These are phyloP conservation scores for Lojkania enalia DNA, from an alignment of 2,329 filamentous ascomycete genomes.

Conservation along the genomic window DNA sequence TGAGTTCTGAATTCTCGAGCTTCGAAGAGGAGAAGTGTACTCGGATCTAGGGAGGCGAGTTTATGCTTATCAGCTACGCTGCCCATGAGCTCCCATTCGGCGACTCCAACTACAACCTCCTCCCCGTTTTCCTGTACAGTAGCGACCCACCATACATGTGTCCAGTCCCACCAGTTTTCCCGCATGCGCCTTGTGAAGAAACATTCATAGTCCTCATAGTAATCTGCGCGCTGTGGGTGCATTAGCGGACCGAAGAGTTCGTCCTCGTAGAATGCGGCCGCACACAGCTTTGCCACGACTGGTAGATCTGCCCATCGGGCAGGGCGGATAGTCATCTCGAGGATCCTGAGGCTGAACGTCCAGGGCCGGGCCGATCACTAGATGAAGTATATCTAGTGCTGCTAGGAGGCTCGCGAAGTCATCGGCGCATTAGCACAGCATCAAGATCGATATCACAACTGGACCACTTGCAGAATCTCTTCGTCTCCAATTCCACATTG, in stretches of 20 bases:
- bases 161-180: slow-evolving; percentile 19
- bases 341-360: no score
- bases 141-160: slow-evolving; percentile 17
- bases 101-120: slow-evolving; percentile 23
- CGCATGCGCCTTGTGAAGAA: slow-evolving; percentile 28
- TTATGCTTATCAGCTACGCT: slow-evolving; percentile 16
- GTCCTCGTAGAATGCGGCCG: slow-evolving; percentile 36
- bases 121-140: slow-evolving; percentile 4
- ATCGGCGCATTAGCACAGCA: no score
- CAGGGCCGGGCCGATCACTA: no score
- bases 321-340: slow-evolving; percentile 14
- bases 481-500: no score
- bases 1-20: no score
- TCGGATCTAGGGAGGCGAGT: slow-evolving; percentile 11
- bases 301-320: slow-evolving; percentile 14
- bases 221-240: slow-evolving; percentile 30
- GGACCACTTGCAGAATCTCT: no score
- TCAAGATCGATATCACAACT: no score
- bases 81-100: slow-evolving; percentile 29
- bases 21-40: slow-evolving; percentile 11
- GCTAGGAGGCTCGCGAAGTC: no score
- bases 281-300: slow-evolving; percentile 22
- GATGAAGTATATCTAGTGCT: no score
- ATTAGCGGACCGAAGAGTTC: slow-evolving; percentile 31
- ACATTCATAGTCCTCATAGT: slow-evolving; percentile 27